A percentile compares a stretch with the other conserved stretches of the same genome.
These are phyloP conservation scores for Trametes versicolor DNA, from an alignment of 1,284 basidiomycete genomes.

Conservation along the genomic window DNA sequence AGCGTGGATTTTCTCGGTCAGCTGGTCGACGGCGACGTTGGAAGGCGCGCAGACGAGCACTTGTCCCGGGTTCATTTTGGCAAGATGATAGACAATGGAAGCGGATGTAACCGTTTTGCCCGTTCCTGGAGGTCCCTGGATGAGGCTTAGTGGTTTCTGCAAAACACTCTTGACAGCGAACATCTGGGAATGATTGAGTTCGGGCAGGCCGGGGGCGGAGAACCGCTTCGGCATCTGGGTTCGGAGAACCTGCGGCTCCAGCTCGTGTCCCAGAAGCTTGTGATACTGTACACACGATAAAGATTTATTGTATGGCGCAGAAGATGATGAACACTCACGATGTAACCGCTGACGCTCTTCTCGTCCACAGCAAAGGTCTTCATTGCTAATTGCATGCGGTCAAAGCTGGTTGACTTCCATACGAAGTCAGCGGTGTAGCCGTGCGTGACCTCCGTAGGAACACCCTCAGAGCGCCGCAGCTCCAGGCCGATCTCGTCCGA, in stretches of 20 bases:
- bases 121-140: slow-evolving; percentile 98
- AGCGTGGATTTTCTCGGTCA: slow-evolving; percentile 98
- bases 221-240: slow-evolving; percentile 98
- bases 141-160: slow-evolving; percentile 97
- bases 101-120: slow-evolving; percentile 99
- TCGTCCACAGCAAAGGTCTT: slow-evolving; percentile 99
- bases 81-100: slow-evolving; percentile 98
- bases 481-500: slow-evolving; percentile 98
- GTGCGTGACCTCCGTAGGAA: slow-evolving; percentile 93
- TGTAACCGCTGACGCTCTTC: slow-evolving; percentile 98
- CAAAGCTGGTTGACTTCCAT: slow-evolving; percentile 99
- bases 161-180: slow-evolving; percentile 98
- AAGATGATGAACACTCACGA: slow-evolving; percentile 63
- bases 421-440: slow-evolving; percentile 98
- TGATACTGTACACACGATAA: slow-evolving; percentile 76
- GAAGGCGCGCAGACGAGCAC: slow-evolving; percentile 99
- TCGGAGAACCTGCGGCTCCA: slow-evolving; percentile 88
- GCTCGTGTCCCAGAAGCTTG: slow-evolving; percentile 96
- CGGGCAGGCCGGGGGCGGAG: slow-evolving; percentile 96
- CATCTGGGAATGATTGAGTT: slow-evolving; percentile 99
- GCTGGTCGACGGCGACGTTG: slow-evolving; percentile 99
- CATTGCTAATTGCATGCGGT: slow-evolving; percentile 99
- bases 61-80: slow-evolving; percentile 99
- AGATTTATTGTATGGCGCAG: slow-evolving; percentile 20
- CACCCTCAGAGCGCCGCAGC: slow-evolving; percentile 90